A percentile compares a stretch with the other conserved stretches of the same genome.
phyloP scores from a whole-genome alignment of 352 stramenopile species.

The Lagenidium sp. region DNA sequence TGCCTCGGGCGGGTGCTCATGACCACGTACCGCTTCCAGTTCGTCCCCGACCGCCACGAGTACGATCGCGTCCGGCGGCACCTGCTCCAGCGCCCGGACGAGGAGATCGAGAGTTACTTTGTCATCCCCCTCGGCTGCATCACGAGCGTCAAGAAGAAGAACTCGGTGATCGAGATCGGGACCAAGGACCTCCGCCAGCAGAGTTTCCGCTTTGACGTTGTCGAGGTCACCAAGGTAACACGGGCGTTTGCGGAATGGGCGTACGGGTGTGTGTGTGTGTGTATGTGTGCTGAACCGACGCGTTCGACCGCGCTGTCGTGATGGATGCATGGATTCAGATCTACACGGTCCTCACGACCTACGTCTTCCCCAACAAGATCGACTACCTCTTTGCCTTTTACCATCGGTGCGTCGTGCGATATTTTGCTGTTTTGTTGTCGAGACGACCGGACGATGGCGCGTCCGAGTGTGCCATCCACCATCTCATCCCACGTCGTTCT shows the following conservation, averaged over 20 bases:
- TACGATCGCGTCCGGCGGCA: conserved; percentile 39
- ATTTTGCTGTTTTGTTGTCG: not conserved
- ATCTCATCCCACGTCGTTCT: too few relatives aligned
- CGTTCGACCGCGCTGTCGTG: not conserved
- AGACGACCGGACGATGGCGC: too few relatives aligned
- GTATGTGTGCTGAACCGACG: too few relatives aligned
- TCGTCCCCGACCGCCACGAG: conserved; percentile 52
- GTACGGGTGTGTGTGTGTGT: too few relatives aligned
- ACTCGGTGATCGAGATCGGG: conserved; percentile 59
- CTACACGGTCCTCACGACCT: conserved; percentile 65
- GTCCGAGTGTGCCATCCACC: too few relatives aligned
- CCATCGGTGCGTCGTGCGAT: conserved; percentile 36
- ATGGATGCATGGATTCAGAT: conserved; percentile 27
- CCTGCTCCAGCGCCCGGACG: conserved; percentile 37
- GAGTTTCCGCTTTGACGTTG: conserved; percentile 65
- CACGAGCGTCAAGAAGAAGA: conserved; percentile 70
- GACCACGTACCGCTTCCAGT: conserved; percentile 83
- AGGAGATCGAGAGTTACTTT: conserved; percentile 75
- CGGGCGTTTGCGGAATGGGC: too few relatives aligned
- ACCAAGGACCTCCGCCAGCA: conserved; percentile 76
- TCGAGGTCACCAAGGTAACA: conserved; percentile 52
- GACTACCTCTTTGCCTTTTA: conserved; percentile 84
- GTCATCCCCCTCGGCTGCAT: conserved; percentile 66
- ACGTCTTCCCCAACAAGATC: conserved; percentile 78
- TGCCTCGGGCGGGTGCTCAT: conserved; percentile 69